Evolutionary conservation across 2,329 filamentous ascomycete genomes (phyloP).

Genomic region (Capronia coronata): DNA sequence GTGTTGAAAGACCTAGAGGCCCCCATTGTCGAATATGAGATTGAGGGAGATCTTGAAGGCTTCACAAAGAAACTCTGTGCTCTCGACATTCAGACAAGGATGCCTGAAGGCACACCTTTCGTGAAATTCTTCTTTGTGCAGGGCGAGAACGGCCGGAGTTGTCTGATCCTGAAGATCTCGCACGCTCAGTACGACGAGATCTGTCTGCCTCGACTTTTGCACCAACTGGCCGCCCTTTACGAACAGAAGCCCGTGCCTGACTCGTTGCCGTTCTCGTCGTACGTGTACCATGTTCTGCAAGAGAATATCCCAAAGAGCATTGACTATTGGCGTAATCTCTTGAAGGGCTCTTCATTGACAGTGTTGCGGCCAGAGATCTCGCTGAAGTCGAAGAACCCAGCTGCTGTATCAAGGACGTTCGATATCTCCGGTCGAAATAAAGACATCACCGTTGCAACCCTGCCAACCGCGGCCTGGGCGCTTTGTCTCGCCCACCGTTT

Average conservation of each 20-base stretch:
- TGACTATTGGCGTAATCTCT: slow-evolving; percentile 54
- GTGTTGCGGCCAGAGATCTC: slow-evolving; percentile 1
- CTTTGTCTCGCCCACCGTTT: slow-evolving; percentile 54
- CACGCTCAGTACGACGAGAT: slow-evolving; percentile 67
- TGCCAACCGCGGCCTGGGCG: slow-evolving; percentile 63
- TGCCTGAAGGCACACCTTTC: slow-evolving; percentile 55
- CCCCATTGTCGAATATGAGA: slow-evolving; percentile 48
- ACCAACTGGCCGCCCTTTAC: slow-evolving; percentile 54
- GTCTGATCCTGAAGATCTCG: slow-evolving; percentile 54
- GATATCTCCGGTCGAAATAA: slow-evolving; percentile 45
- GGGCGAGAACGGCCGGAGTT: slow-evolving; percentile 32
- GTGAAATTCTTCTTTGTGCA: slow-evolving; percentile 50
- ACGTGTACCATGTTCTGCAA: slow-evolving; percentile 40
- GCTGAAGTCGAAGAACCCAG: not conserved
- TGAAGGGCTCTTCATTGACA: slow-evolving; percentile 49
- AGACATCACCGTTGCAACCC: slow-evolving; percentile 56
- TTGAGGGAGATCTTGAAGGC: slow-evolving; percentile 41
- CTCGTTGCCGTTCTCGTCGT: slow-evolving; percentile 42
- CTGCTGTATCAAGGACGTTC: slow-evolving; percentile 25
- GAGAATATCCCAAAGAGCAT: slow-evolving; percentile 39
- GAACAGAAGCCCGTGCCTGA: slow-evolving; percentile 35
- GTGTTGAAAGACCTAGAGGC: slow-evolving; percentile 51
- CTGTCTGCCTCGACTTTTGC: slow-evolving; percentile 56
- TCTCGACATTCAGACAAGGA: slow-evolving; percentile 51
- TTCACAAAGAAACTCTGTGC: slow-evolving; percentile 52